Percentiles rank a stretch among this genome's conserved stretches.
phyloP scores from a whole-genome alignment of 352 stramenopile genomes.

The Hyaloperonospora brassicae region DNA sequence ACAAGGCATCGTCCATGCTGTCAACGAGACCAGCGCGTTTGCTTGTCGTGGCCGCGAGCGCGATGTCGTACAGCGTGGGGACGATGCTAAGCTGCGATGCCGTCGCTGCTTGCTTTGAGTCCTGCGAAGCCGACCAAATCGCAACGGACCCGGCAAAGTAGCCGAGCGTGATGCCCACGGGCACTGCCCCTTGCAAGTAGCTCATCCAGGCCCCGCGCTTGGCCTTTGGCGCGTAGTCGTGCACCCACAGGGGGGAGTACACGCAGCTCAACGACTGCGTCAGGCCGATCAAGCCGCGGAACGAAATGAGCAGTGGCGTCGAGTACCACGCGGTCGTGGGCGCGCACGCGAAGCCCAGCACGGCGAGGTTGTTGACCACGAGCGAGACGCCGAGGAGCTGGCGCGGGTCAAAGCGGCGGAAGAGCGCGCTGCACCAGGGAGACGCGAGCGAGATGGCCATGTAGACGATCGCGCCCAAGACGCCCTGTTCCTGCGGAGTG shows the following conservation, averaged over 20 bases:
- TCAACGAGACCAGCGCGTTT: constrained; percentile 25
- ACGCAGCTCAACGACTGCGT: constrained; percentile 81
- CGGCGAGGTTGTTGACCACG: constrained; percentile 66
- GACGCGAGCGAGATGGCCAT: constrained; percentile 74
- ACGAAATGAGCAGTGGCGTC: constrained; percentile 63
- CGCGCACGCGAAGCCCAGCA: constrained; percentile 62
- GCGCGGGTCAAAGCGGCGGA: constrained; percentile 65
- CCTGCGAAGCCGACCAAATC: constrained; percentile 39
- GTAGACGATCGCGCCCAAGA: constrained; percentile 78
- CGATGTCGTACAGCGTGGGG: constrained; percentile 14
- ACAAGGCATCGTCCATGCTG: constrained; percentile 17
- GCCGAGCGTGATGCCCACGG: constrained; percentile 68
- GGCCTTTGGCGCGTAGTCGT: constrained; percentile 71
- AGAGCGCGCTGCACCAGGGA: constrained; percentile 73
- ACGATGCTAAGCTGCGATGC: constrained; percentile 12
- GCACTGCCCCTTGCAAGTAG: constrained; percentile 67
- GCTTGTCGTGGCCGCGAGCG: constrained; percentile 12
- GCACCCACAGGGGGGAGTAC: constrained; percentile 80
- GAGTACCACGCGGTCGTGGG: constrained; percentile 58
- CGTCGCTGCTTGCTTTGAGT: constrained; percentile 5
- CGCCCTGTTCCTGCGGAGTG: constrained; percentile 67
- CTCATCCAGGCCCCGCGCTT: constrained; percentile 79
- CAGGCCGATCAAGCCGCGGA: constrained; percentile 64
- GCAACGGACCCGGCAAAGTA: constrained; percentile 73
- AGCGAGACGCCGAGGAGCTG: constrained; percentile 62